These are phyloP conservation scores for Dioscorea zingiberensis DNA, from an alignment of 106 monocot genomes.

Conservation along the genomic window DNA sequence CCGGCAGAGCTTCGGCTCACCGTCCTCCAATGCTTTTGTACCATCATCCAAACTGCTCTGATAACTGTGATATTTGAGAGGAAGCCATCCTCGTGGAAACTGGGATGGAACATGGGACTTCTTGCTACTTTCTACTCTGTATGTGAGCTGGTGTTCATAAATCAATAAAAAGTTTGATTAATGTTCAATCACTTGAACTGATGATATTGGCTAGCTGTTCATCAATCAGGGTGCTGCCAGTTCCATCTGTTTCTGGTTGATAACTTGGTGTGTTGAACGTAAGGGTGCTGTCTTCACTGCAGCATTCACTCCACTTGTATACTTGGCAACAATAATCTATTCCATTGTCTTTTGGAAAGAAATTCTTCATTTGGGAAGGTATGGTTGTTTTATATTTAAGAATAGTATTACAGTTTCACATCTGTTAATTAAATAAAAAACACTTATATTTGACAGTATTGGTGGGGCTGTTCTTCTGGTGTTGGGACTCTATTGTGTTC, in stretches of 20 bases:
- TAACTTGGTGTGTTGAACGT: neutral
- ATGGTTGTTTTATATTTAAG: no score
- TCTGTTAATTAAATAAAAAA: neutral
- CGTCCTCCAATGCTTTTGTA: neutral
- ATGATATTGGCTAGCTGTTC: no score
- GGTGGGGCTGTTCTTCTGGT: neutral
- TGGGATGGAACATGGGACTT: neutral
- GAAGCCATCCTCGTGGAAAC: neutral
- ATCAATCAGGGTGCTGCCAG: neutral
- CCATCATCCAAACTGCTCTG: neutral
- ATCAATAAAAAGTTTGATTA: no score
- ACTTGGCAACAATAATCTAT: neutral
- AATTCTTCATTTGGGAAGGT: constrained; percentile 4
- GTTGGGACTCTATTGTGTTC: neutral
- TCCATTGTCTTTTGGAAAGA: constrained; percentile 2
- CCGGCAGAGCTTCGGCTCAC: neutral
- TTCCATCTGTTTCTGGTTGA: neutral
- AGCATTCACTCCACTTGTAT: neutral
- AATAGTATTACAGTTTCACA: neutral
- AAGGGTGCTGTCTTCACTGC: constrained; percentile 10
- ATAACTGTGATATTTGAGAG: neutral
- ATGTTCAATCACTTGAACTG: neutral
- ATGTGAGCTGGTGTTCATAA: neutral
- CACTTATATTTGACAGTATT: neutral
- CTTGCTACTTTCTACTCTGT: neutral